Evolutionary conservation across 2,329 filamentous ascomycete genomes (phyloP), one percentile per base, ranked within the genome.

Genomic region (Trichocomaceae sp.): DNA sequence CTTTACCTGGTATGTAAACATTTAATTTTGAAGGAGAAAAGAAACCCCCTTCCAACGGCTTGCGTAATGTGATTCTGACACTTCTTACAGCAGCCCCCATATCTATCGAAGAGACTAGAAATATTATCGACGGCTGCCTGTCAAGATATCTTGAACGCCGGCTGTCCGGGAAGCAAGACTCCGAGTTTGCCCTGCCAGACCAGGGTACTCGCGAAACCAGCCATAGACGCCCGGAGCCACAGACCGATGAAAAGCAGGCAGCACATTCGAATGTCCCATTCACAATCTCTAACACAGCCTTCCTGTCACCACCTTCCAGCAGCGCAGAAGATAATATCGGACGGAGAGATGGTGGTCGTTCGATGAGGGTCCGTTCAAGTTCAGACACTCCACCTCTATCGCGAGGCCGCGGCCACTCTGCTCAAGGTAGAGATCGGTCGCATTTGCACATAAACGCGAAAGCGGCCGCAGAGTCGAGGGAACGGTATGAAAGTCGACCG

Each of bases 31-130:
- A 35, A 35, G 44, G 22, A 13, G 22, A 17, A 31, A n/a, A n/a
- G n/a, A n/a, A n/a, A n/a, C n/a, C n/a, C n/a, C n/a, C n/a, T n/a
- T n/a, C n/a, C n/a, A n/a, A n/a, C n/a, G n/a, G n/a, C n/a, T n/a
- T n/a, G n/a, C n/a, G n/a, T n/a, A n/a, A n/a, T n/a, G n/a, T n/a
- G n/a, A 31, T 47, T 37, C 47, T 60, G 52, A 52, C 50, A 35
- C 47, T 50, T 59, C 48, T 49, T 55, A 22, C 52, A 76, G 75
- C 70, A 44, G 59, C 71, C 33, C 75, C 75, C 8, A 70, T 89
- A 55, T 86, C 85, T 5, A 62, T 84, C 26, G 79, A 83, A 48
- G 76, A 79, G 59, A 86, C 84, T 9, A 78, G 74, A 61, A 66
- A 72, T 26, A 75, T 90, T 56, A 77, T 83, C 53, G 78, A 82